phyloP scores from a whole-genome alignment of 2,329 filamentous ascomycete species.

The Xylaria sp. region DNA sequence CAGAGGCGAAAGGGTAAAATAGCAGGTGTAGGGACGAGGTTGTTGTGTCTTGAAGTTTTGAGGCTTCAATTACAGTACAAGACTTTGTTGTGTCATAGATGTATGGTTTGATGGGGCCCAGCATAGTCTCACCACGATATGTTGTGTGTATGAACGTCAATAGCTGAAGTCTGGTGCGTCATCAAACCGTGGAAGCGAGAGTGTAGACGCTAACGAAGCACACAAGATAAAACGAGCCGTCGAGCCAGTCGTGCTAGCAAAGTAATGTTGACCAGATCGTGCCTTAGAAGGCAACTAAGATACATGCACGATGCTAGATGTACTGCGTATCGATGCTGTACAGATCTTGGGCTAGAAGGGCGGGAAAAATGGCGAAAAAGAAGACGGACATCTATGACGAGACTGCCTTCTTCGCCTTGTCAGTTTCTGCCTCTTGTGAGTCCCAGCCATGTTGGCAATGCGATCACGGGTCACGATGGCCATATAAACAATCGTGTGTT shows the following conservation, averaged over 20 bases:
- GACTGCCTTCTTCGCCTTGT: not conserved
- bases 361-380: not conserved
- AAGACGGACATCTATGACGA: not conserved
- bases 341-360: not conserved
- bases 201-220: not conserved
- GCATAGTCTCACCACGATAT: slow-evolving; percentile 15
- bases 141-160: slow-evolving; percentile 7
- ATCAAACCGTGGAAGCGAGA: not conserved
- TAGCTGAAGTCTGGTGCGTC: slow-evolving; percentile 3
- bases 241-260: not conserved
- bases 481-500: slow-evolving; percentile 16
- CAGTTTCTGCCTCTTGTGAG: slow-evolving; percentile 5
- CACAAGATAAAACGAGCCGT: slow-evolving; percentile 17
- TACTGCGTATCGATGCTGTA: not conserved
- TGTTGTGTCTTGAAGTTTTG: not conserved
- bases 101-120: slow-evolving; percentile 8
- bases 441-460: slow-evolving; percentile 20
- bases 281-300: not conserved
- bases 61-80: slow-evolving; percentile 9
- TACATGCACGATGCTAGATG: slow-evolving; percentile 7
- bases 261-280: slow-evolving; percentile 1
- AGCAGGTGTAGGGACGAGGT: not conserved
- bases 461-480: slow-evolving; percentile 17
- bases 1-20: not conserved
- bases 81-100: slow-evolving; percentile 22